Evolutionary conservation across 768 basidiomycete species (phyloP).

Genomic region (Paxillus ammoniavirescens): DNA sequence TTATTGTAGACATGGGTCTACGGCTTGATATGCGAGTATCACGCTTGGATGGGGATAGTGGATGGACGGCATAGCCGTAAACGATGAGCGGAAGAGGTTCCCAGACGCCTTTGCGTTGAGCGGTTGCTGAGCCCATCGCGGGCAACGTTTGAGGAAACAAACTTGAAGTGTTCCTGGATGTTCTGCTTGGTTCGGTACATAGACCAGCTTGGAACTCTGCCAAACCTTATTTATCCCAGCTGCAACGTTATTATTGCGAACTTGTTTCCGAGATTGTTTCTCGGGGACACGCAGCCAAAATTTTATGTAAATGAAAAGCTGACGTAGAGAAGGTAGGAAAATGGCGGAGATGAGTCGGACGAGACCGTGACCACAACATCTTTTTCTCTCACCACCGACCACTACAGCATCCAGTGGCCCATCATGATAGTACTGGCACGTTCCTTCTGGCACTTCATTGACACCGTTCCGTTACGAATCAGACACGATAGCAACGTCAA

Average conservation of each 20-base stretch:
- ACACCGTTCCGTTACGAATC: too few species aligned
- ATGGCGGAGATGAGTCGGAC: too few species aligned
- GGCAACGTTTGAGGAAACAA: not conserved
- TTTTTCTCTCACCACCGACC: too few species aligned
- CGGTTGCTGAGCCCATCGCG: constrained; percentile 19
- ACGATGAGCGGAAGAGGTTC: constrained; percentile 70
- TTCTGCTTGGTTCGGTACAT: too few species aligned
- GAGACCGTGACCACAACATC: too few species aligned
- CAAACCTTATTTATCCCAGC: not conserved
- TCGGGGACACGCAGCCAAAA: not conserved
- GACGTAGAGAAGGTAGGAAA: too few species aligned
- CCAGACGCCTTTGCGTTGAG: constrained; percentile 48
- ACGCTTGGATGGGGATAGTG: constrained; percentile 71
- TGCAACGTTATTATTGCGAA: not conserved
- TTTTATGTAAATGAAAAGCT: too few species aligned
- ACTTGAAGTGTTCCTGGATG: not conserved
- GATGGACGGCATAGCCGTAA: constrained; percentile 91
- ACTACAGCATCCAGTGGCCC: too few species aligned
- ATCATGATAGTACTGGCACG: too few species aligned
- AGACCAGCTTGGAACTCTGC: too few species aligned
- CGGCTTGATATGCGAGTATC: constrained; percentile 61
- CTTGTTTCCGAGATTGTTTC: not conserved
- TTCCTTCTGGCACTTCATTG: too few species aligned
- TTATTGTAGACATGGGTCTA: constrained; percentile 40
- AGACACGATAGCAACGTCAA: too few species aligned